Evolutionary conservation across 768 basidiomycete genomes (phyloP), one percentile per base, ranked within the genome.

Genomic region (Pisolithus orientalis): DNA sequence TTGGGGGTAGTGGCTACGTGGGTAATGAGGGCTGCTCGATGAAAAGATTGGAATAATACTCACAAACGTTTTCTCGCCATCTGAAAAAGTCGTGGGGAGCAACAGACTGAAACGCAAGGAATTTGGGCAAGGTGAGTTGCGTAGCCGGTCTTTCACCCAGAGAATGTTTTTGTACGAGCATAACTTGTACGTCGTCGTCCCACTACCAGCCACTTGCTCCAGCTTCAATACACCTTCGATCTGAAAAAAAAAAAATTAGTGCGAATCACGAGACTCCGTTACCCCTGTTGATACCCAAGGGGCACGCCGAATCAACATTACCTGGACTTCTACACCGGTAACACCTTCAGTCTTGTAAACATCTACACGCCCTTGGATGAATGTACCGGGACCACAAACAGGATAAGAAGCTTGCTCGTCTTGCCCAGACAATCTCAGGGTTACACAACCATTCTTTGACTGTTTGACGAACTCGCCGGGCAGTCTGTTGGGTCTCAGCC

Each of bases 161-260:
- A 90, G 71, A 17, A 78, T 62, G 25, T 68, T 65, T 8, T 73
- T 78, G 53, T 77, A 75, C 42, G 80, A 66, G 58, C 79, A 83
- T 3, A 88, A 58, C 39, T 70, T 77, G 27, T 71, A 71, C 21
- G 74, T 72, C 21, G 76, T 72, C 6, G 75, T 73, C 11, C 87
- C 87, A n/a, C 80, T 82, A 54, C 80, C 86, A 4, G 79, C 85
- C 24, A 85, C 72, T 62, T 87, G 85, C 53, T 78, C 77, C 43
- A 87, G 58, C 47, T 68, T 64, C 45, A 88, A 69, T 38, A 67
- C 73, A 11, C 85, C 86, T 61, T 85, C 82, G 25, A 86, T 72
- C 85, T 87, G 57, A 27, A 21, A 2, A 37, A 4, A 28, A 28
- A 17, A 2, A 42, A 4, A 2, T 13, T 34, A 13, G 13, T 14